Evolutionary conservation across 345 rosid species (phyloP).

Genomic region (Xanthoceras sorbifolium): DNA sequence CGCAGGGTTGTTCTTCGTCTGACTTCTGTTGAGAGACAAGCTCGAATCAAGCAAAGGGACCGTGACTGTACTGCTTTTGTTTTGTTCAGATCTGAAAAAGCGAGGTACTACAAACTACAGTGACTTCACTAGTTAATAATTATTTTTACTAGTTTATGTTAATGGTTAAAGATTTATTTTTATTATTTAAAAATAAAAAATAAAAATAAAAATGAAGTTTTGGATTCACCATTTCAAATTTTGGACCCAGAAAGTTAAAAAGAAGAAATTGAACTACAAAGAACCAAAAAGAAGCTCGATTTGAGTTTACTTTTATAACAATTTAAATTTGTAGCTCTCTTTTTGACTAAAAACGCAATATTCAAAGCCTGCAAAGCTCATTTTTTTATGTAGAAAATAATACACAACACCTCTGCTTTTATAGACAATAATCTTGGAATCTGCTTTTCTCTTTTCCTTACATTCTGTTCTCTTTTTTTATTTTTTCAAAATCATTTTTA

Average conservation of each 20-base stretch:
- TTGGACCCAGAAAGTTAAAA: slow-evolving; percentile 19
- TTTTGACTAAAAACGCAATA: slow-evolving; percentile 38
- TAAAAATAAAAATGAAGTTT: background rate
- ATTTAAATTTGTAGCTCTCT: slow-evolving; percentile 5
- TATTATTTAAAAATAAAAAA: background rate
- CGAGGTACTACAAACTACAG: background rate
- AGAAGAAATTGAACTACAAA: slow-evolving; percentile 19
- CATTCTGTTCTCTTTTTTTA: slow-evolving; percentile 36
- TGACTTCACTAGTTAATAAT: background rate
- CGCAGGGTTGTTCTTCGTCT: background rate
- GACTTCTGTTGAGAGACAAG: background rate
- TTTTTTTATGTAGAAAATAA: slow-evolving; percentile 38
- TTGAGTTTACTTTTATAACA: slow-evolving; percentile 9
- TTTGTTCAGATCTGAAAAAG: slow-evolving; percentile 30
- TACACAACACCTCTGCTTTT: slow-evolving; percentile 44
- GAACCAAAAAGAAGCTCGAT: slow-evolving; percentile 40
- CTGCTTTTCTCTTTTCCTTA: slow-evolving; percentile 37
- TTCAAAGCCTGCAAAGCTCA: slow-evolving; percentile 44
- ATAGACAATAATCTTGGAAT: slow-evolving; percentile 58
- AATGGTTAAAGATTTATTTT: background rate
- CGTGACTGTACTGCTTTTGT: background rate
- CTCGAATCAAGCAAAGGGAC: slow-evolving; percentile 3
- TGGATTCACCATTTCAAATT: slow-evolving; percentile 29
- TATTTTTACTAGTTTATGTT: background rate
- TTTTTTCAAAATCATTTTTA: slow-evolving; percentile 23